Percentiles rank a stretch among this genome's conserved stretches.
phyloP scores from a whole-genome alignment of 1,284 basidiomycete species.

The Cutaneotrichosporon dermatis region DNA sequence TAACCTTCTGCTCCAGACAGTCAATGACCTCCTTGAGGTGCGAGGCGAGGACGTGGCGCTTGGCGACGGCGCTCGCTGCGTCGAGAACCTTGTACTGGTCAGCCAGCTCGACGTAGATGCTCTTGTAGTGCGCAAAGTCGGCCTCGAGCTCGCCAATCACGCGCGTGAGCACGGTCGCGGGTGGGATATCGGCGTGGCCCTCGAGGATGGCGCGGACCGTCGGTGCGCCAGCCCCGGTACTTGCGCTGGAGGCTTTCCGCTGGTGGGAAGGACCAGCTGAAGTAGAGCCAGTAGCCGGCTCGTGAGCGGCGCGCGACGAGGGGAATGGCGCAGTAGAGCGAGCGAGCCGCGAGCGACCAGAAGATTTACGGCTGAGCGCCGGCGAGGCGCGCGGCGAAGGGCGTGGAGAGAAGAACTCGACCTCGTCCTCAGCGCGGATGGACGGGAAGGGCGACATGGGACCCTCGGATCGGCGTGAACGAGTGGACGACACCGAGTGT shows the following conservation, averaged over 20 bases:
- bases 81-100: constrained; percentile 86
- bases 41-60: constrained; percentile 72
- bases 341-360: too few relatives aligned
- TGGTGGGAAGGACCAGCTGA: neutral
- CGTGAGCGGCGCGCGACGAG: too few relatives aligned
- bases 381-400: neutral
- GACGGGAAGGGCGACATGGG: constrained; percentile 67
- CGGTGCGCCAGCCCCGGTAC: neutral
- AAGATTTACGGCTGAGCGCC: too few relatives aligned
- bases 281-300: too few relatives aligned
- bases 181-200: constrained; percentile 57
- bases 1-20: constrained; percentile 76
- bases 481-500: constrained; percentile 3
- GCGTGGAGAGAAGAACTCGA: constrained; percentile 68
- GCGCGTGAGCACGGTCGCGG: constrained; percentile 72
- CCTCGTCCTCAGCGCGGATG: constrained; percentile 70
- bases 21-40: constrained; percentile 86
- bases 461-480: constrained; percentile 17
- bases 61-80: constrained; percentile 68
- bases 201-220: constrained; percentile 56
- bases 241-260: neutral
- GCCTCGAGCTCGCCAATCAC: constrained; percentile 80
- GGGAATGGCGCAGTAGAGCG: too few relatives aligned
- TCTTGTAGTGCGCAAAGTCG: constrained; percentile 86
- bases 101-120: constrained; percentile 78